Conservation (phyloP, 139 green algal genomes). For the Chlorella sorokiniana region DNA sequence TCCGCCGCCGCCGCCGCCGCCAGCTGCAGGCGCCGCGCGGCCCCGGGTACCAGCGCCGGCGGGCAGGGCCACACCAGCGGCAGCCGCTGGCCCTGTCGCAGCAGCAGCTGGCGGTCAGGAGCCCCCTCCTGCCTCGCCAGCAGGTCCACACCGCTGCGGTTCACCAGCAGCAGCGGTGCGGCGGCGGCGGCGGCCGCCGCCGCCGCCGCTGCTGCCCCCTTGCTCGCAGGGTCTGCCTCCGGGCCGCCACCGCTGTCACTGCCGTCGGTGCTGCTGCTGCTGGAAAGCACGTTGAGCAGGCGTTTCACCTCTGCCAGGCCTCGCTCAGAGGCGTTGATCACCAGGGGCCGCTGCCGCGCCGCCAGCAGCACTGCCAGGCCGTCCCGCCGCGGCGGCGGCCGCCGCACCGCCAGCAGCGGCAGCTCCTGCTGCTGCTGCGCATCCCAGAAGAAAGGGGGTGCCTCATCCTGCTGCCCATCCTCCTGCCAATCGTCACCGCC, state of each 20-base stretch:
- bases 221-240: not conserved
- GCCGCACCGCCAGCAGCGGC: constrained; percentile 20
- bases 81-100: constrained; percentile 7
- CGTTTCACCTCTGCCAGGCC: not conserved
- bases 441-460: not conserved
- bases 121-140: constrained; percentile 28
- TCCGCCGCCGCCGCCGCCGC: not conserved
- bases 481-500: too few species aligned
- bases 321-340: constrained; percentile 21
- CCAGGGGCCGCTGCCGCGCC: constrained; percentile 11
- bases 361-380: constrained; percentile 4
- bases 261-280: too few species aligned
- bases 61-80: constrained; percentile 17
- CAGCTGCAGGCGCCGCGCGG: constrained; percentile 26
- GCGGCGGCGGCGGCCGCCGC: not conserved
- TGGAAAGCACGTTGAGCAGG: not conserved
- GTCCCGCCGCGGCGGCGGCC: not conserved
- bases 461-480: not conserved
- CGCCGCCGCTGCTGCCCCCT: not conserved
- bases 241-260: too few species aligned
- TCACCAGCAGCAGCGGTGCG: constrained; percentile 26
- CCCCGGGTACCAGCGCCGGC: constrained; percentile 20
- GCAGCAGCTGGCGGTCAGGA: not conserved
- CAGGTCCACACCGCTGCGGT: constrained; percentile 23
- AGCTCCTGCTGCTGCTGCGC: constrained; percentile 21